Evolutionary conservation across 495 filamentous ascomycete genomes (phyloP).

Genomic region (Penicillium simplicissimum): DNA sequence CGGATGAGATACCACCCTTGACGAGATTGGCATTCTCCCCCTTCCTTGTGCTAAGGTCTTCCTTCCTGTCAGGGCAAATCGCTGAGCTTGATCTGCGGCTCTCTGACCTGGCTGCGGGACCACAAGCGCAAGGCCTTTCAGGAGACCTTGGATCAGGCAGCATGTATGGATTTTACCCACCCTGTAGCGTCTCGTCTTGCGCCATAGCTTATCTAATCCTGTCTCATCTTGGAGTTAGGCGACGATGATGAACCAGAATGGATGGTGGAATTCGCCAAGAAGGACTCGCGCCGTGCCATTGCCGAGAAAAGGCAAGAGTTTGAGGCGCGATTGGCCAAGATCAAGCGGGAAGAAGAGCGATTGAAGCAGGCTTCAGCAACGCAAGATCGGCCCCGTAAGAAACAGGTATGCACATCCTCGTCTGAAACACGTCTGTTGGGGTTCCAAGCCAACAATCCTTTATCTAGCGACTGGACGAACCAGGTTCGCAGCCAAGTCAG

Average conservation of each 20-base stretch:
- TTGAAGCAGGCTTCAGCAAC: slow-evolving; percentile 51
- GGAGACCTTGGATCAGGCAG: slow-evolving; percentile 40
- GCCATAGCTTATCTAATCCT: slow-evolving; percentile 5
- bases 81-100: slow-evolving; percentile 87
- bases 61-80: slow-evolving; percentile 76
- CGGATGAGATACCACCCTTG: slow-evolving; percentile 3
- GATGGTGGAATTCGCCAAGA: slow-evolving; percentile 75
- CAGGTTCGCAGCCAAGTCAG: slow-evolving; percentile 27
- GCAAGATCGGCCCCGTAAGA: slow-evolving; percentile 50
- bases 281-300: slow-evolving; percentile 66
- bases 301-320: slow-evolving; percentile 66
- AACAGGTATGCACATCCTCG: slow-evolving; percentile 41
- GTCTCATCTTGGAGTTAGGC: slow-evolving; percentile 19
- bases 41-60: slow-evolving; percentile 10
- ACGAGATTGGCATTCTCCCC: not conserved
- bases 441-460: not conserved
- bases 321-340: slow-evolving; percentile 66
- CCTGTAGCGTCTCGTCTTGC: not conserved
- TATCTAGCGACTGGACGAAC: slow-evolving; percentile 35
- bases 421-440: not conserved
- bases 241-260: slow-evolving; percentile 83
- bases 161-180: slow-evolving; percentile 26
- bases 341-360: slow-evolving; percentile 67
- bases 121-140: slow-evolving; percentile 71
- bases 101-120: slow-evolving; percentile 90